These are phyloP conservation scores for Rhodotorula paludigena DNA, from an alignment of 768 basidiomycete species.

Conservation along the genomic window DNA sequence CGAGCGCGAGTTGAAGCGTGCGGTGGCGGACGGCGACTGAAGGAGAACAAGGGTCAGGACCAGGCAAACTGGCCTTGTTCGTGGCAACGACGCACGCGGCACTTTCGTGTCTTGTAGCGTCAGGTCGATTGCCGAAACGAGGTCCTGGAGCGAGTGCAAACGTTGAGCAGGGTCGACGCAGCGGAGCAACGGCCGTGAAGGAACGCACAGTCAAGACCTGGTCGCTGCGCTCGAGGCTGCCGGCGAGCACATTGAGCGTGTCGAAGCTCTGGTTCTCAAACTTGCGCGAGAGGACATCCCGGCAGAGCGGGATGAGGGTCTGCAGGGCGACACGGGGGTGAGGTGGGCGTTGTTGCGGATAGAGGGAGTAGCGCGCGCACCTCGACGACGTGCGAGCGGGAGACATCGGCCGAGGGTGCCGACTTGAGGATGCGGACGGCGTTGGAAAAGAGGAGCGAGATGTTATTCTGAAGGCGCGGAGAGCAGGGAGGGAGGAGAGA, in stretches of 20 bases:
- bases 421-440: slow-evolving; percentile 32
- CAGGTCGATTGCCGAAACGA: slow-evolving; percentile 36
- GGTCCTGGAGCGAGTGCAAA: slow-evolving; percentile 19
- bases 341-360: not conserved
- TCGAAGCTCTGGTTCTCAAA: slow-evolving; percentile 30
- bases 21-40: slow-evolving; percentile 28
- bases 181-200: not conserved
- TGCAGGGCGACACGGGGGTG: not conserved
- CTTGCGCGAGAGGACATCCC: slow-evolving; percentile 17
- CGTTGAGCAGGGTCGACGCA: not conserved
- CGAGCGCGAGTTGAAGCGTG: slow-evolving; percentile 32
- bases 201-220: slow-evolving; percentile 29
- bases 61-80: no score
- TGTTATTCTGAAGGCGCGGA: slow-evolving; percentile 33
- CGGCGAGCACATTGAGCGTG: slow-evolving; percentile 30
- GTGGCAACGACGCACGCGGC: not conserved
- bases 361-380: not conserved
- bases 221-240: slow-evolving; percentile 30
- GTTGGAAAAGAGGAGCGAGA: slow-evolving; percentile 31
- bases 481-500: not conserved
- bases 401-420: slow-evolving; percentile 9
- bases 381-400: slow-evolving; percentile 34
- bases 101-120: slow-evolving; percentile 22
- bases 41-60: not conserved
- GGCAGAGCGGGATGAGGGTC: slow-evolving; percentile 32